Base-by-base conservation (phyloP, 2,329 filamentous ascomycete species). In the Aotearoamyces nothofagi region DNA sequence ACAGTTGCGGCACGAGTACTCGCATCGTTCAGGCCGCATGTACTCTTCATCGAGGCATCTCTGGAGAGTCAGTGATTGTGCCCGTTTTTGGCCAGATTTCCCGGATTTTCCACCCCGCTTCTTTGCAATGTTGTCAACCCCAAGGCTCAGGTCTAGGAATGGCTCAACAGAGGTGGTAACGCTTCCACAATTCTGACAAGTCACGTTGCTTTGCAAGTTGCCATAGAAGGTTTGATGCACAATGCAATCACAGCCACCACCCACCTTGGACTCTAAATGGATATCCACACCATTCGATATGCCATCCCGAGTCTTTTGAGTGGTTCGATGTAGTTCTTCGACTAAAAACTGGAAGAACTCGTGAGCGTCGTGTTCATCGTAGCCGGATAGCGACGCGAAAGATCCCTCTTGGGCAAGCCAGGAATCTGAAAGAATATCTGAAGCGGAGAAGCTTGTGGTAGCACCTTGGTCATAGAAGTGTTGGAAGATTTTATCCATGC, bases 291-390 rank as follows among this genome's bases (percentile, higher is more conserved):
- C 33, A 62, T 69, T 36, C 58, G 66, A 28, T 49, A 66, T 48
- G 65, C 69, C 16, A 67, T 66, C 41, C 67, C 46, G 73, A 76
- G 22, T 68, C 66, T 39, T 80, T 75, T 9, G 75, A 42, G 86
- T 90, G 22, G 83, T 69, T 46, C 79, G 72, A 48, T 94, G 87
- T 10, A 98, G 64, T 43, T 90, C 81, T 56, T 94, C 87, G 19
- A 92, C 78, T 17, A 96, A 68, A 47, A 92, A 94, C 49, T 93
- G 84, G 52, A 94, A 92, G 55, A 92, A 96, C 51, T 96, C 87
- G 49, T 96, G 87, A 1, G 87, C 87, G 48, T 96, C 87, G 57
- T 96, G 87, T 54, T 96, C 87, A 45, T 86, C 82, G 44, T 92
- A 92, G 8, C 86, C 90, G 2, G 87, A 82, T 13, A 86, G 63